phyloP scores from a whole-genome alignment of 805 yeast species.

The Yarrowia sp. region DNA sequence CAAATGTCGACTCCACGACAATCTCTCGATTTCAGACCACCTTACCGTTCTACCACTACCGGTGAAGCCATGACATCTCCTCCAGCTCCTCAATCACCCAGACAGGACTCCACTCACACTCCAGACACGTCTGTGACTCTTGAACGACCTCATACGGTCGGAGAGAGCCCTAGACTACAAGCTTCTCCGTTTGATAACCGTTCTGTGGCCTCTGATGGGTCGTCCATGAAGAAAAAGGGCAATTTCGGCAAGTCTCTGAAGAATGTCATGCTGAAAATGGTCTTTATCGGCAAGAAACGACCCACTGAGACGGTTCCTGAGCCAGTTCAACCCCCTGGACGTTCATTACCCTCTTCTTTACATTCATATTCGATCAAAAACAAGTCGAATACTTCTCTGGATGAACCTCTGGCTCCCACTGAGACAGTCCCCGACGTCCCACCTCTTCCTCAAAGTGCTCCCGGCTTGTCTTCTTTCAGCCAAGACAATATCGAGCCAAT shows the following conservation, averaged over 20 bases:
- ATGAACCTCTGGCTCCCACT: not conserved
- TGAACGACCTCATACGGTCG: constrained; percentile 1
- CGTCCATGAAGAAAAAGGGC: constrained; percentile 3
- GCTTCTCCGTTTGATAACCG: constrained; percentile 15
- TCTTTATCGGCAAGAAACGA: constrained; percentile 16
- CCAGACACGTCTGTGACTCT: constrained; percentile 12
- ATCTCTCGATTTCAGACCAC: constrained; percentile 14
- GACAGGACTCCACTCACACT: not conserved
- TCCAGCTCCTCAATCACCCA: not conserved
- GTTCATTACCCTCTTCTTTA: not conserved
- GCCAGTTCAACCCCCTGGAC: not conserved
- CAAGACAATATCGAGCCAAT: constrained; percentile 15
- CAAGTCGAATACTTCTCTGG: not conserved
- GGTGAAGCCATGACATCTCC: constrained; percentile 13
- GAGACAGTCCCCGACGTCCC: not conserved
- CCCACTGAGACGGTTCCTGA: not conserved
- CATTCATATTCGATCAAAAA: constrained; percentile 8
- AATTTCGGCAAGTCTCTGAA: constrained; percentile 27
- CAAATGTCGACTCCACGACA: constrained; percentile 19
- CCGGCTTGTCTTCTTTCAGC: not conserved
- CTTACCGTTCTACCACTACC: not conserved
- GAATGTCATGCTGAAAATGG: constrained; percentile 29
- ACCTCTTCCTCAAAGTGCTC: constrained; percentile 3
- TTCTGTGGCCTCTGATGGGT: constrained; percentile 1
- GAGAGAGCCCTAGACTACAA: constrained; percentile 1